Evolutionary conservation across 495 filamentous ascomycete genomes (phyloP), one percentile per base, ranked within the genome.

Genomic region (Cenococcum geophilum): DNA sequence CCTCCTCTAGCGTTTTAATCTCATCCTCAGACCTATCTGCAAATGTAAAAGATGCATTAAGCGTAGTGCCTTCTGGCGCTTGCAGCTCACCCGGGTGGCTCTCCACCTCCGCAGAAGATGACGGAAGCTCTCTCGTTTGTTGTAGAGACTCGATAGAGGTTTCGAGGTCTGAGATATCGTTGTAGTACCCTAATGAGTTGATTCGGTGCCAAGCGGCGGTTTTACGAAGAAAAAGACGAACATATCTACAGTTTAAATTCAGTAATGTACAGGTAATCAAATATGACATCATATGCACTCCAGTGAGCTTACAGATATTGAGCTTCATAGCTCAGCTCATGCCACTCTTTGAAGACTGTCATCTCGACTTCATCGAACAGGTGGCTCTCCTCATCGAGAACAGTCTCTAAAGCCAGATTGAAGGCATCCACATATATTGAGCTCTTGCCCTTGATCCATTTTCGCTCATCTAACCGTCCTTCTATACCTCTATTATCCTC

Each of bases 341-440:
- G 80, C 90, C 92, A 98, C 51, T 84, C 76, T 16, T 77, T 73
- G 72, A 98, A 97, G 0, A 97, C 80, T 47, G 80, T 75, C 72
- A 82, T 83, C 72, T 98, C 93, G 16, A 84, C 84, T 64, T 83
- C 82, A 67, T 89, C 80, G 70, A 97, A 98, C 12, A 98, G 76
- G 71, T 96, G 90, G 1, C 83, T 79, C 70, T 98, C 93, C 50
- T 97, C 92, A 51, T 87, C 85, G 5, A 98, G 76, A 21, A 97
- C 92, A 1, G 91, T 97, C 61, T 91, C 85, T 47, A 98, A 78
- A 18, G 92, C 91, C 16, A 97, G 76, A 72, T 96, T 96, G 79
- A 98, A 98, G 20, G 92, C 93, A 73, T 98, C 92, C 16, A 97
- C 91, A 66, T 98, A 98, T 57, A 98, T 91, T 4, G 93, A 97